These are phyloP conservation scores for Glycine tomentella DNA, from an alignment of 306 rosid species.

Conservation along the genomic window DNA sequence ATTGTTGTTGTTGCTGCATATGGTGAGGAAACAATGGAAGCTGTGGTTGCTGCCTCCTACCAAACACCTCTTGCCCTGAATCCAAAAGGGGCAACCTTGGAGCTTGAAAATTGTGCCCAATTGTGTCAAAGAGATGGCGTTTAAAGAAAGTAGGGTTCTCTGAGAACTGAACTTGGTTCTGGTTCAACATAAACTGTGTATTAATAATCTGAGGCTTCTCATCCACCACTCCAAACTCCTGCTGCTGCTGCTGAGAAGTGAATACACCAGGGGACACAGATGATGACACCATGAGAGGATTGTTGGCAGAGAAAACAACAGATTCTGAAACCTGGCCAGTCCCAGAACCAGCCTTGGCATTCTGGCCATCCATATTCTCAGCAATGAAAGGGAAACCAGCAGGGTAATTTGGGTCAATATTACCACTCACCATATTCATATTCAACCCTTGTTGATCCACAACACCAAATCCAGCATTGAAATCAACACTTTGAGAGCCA, in stretches of 20 bases:
- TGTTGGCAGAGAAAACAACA: conserved; percentile 52
- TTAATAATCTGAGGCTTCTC: conserved; percentile 80
- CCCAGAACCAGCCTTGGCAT: conserved; percentile 42
- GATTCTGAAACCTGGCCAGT: conserved; percentile 45
- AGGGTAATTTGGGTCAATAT: conserved; percentile 53
- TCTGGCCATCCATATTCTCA: conserved; percentile 42
- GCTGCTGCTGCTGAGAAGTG: conserved; percentile 58
- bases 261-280: conserved; percentile 53
- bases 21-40: conserved; percentile 73
- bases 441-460: conserved; percentile 68
- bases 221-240: conserved; percentile 56
- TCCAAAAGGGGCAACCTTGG: conserved; percentile 57
- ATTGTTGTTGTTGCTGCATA: conserved; percentile 66
- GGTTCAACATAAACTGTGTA: conserved; percentile 67
- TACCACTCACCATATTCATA: conserved; percentile 40
- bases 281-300: conserved; percentile 50
- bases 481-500: conserved; percentile 66
- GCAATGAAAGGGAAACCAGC: conserved; percentile 49
- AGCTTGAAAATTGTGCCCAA: conserved; percentile 56
- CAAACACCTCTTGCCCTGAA: conserved; percentile 63
- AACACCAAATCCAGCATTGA: conserved; percentile 61
- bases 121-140: conserved; percentile 59
- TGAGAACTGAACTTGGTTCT: conserved; percentile 67
- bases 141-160: conserved; percentile 74
- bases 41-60: no score